Conservation (phyloP, 2,329 filamentous ascomycete species). For the Arthrobotrys sphaeroides region DNA sequence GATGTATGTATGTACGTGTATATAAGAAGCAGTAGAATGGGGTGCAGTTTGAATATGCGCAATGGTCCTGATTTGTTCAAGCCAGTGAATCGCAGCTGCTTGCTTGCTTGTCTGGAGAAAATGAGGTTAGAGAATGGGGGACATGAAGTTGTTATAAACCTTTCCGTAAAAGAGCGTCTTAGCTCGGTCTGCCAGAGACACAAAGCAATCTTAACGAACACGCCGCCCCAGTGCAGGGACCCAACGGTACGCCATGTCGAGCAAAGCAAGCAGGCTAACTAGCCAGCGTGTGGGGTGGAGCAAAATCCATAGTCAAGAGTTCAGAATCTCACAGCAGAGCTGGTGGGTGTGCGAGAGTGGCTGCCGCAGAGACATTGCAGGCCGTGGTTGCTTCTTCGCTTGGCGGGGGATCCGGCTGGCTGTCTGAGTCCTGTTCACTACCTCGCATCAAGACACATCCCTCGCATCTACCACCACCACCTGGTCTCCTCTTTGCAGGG, state of each 20-base stretch:
- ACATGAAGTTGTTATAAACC: conserved; percentile 51
- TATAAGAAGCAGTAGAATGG: conserved; percentile 5
- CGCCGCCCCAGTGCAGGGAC: conserved; percentile 2
- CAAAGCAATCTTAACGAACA: conserved; percentile 35
- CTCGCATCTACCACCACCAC: conserved; percentile 11
- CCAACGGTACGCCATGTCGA: conserved; percentile 32
- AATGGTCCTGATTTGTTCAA: conserved; percentile 46
- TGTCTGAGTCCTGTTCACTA: neutral
- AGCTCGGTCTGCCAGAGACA: conserved; percentile 21
- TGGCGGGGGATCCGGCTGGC: conserved; percentile 21
- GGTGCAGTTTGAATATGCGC: neutral
- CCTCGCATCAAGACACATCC: conserved; percentile 26
- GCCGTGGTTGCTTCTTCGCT: conserved; percentile 17
- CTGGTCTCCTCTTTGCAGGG: no score
- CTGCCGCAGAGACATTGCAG: conserved; percentile 39
- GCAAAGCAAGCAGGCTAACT: conserved; percentile 7
- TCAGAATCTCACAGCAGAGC: no score
- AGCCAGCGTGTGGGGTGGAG: conserved; percentile 23
- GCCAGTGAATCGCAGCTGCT: conserved; percentile 41
- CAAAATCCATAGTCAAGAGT: no score
- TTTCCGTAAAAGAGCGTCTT: conserved; percentile 36
- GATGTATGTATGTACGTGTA: neutral
- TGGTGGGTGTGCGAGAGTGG: neutral
- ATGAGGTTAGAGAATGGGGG: conserved; percentile 50
- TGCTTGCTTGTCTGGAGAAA: conserved; percentile 38